A percentile compares a stretch with the other conserved stretches of the same genome.
phyloP scores from a whole-genome alignment of 306 rosid species.

The Alnus glutinosa region DNA sequence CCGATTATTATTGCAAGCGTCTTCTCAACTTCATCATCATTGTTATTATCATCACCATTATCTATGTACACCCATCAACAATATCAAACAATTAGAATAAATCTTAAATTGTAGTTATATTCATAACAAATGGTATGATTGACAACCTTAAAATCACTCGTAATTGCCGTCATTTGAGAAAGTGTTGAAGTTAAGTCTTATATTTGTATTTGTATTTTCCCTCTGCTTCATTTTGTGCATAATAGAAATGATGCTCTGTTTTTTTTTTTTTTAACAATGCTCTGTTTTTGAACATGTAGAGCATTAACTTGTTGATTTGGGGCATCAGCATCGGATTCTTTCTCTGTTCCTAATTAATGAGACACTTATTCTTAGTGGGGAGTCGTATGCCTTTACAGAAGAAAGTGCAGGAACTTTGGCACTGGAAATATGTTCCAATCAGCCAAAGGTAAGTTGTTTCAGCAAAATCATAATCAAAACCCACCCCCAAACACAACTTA shows the following conservation, averaged over 20 bases:
- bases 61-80: constrained; percentile 14
- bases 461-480: background rate
- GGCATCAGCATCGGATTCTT: constrained; percentile 38
- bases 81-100: constrained; percentile 9
- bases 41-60: constrained; percentile 22
- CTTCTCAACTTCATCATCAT: constrained; percentile 60
- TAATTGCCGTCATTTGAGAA: background rate
- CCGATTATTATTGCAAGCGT: constrained; percentile 82
- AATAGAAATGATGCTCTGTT: background rate
- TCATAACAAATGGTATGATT: background rate
- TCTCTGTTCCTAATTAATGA: constrained; percentile 11
- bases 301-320: background rate
- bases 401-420: constrained; percentile 6
- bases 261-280: too few species aligned
- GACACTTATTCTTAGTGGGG: constrained; percentile 32
- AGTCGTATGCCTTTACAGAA: constrained; percentile 25
- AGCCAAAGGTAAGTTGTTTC: background rate
- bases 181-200: background rate
- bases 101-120: background rate
- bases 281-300: background rate
- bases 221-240: background rate
- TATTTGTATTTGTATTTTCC: too few species aligned
- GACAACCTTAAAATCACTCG: too few species aligned
- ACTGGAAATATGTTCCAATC: background rate
- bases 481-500: background rate